Percentiles rank a stretch among this genome's conserved stretches.
Conservation (phyloP, 768 basidiomycete species). For the Phanerochaete sordida region DNA sequence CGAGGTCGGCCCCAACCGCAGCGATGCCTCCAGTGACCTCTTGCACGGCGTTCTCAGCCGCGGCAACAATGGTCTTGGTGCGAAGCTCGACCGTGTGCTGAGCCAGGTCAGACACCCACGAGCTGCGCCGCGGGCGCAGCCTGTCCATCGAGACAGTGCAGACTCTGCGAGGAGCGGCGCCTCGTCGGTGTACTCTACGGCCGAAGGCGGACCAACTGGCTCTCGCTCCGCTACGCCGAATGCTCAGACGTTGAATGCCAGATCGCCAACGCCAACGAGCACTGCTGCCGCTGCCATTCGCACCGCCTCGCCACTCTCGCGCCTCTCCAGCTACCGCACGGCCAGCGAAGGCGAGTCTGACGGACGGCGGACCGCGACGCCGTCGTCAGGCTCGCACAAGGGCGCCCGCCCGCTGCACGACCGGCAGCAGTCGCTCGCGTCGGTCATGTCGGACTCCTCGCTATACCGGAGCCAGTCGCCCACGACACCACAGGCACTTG, state of each 20-base stretch:
- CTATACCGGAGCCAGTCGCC: constrained; percentile 31
- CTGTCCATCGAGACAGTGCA: constrained; percentile 21
- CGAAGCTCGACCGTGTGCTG: constrained; percentile 71
- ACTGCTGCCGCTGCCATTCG: constrained; percentile 13
- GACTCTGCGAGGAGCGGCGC: constrained; percentile 30
- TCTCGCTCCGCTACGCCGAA: constrained; percentile 34
- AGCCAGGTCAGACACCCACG: constrained; percentile 71
- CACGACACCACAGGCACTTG: constrained; percentile 8
- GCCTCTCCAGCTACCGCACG: constrained; percentile 26
- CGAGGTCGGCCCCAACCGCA: constrained; percentile 24
- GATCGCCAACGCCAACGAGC: constrained; percentile 15
- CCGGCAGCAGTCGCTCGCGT: constrained; percentile 71
- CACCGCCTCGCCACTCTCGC: constrained; percentile 25
- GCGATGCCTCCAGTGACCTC: constrained; percentile 47
- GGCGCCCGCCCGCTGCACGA: constrained; percentile 21
- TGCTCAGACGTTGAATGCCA: constrained; percentile 10
- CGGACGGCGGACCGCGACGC: constrained; percentile 26
- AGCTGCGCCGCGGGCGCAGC: constrained; percentile 25
- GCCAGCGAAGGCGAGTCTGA: constrained; percentile 25
- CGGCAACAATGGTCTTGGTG: constrained; percentile 57
- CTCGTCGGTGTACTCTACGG: constrained; percentile 55
- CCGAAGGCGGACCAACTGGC: constrained; percentile 13
- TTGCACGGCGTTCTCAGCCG: constrained; percentile 62
- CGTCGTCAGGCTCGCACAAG: constrained; percentile 33
- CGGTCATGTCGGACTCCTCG: constrained; percentile 65